Evolutionary conservation across 73 alveolate species (phyloP), one percentile per base, ranked within the genome.

Genomic region (Paramecium biaurelia): DNA sequence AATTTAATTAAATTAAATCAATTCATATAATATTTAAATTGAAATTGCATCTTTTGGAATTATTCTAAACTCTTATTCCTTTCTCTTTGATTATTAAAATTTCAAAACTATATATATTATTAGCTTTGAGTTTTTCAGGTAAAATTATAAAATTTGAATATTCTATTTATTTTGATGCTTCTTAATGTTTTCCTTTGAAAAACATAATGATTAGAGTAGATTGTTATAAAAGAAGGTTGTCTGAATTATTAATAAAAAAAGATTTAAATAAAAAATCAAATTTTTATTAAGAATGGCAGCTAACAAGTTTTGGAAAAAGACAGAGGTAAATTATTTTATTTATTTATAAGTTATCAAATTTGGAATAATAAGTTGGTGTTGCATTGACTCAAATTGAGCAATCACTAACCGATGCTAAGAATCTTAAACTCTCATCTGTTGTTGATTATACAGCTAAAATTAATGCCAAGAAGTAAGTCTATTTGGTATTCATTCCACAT

Each of bases 301-400:
- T 10, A 79, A 45, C 14, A 79, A 47, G 56, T 79, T 79, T 45
- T 79, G 90, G 90, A 79, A 79, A 63, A 63, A 63, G 45, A 63
- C 53, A 63, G 90, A 79, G 21, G 90, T 79, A 79, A 38, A 79
- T 21, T 20, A 23, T 24, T n/a, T 23, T 11, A 15, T 23, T 79
- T 1, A 42, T 26, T 41, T 23, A 43, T 41, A 8, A 79, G 90
- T 24, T 79, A 30, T 14, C 90, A 20, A 47, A 45, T 79, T 11
- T 79, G 24, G 90, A 79, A 42, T 79, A 79, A 79, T 79, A 41
- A 79, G 90, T 79, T 20, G 90, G 90, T 41, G 90, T 79, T 38
- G 90, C 90, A 21, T 45, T 79, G 30, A 47, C 76, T 43, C 2
- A 79, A 45, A 43, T 79, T 23, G 90, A 79, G 56, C 7, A 43